Percentiles rank a stretch among this genome's conserved stretches.
Conservation (phyloP, 306 rosid genomes). For the Bauhinia variegata region DNA sequence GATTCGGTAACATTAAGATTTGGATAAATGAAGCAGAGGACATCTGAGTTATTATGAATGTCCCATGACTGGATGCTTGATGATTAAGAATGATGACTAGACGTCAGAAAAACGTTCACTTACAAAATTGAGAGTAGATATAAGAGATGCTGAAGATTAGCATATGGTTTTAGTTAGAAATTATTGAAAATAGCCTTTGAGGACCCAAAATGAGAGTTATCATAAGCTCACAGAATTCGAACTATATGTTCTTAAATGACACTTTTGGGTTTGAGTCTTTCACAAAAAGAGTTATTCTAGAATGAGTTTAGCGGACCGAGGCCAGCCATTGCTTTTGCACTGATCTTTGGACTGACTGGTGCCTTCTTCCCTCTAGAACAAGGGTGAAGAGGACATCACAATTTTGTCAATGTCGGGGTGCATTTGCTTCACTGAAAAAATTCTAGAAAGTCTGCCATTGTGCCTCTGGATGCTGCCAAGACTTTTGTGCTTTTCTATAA, state of each 20-base stretch:
- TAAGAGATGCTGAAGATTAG: background rate
- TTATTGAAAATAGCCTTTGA: background rate
- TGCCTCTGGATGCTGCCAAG: background rate
- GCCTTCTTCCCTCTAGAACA: background rate
- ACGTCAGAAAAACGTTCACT: conserved; percentile 1
- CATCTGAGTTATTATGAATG: conserved; percentile 14
- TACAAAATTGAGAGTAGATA: background rate
- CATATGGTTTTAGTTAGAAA: background rate
- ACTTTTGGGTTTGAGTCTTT: too few relatives aligned
- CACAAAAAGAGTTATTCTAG: too few relatives aligned
- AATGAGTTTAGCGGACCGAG: too few relatives aligned
- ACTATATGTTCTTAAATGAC: too few relatives aligned
- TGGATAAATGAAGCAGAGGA: background rate
- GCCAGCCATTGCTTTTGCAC: background rate
- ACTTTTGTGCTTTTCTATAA: background rate
- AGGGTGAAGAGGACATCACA: background rate
- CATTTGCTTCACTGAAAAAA: background rate
- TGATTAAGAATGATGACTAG: conserved; percentile 1
- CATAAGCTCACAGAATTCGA: too few relatives aligned
- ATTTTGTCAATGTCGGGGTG: background rate
- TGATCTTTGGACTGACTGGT: background rate
- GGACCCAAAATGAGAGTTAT: too few relatives aligned
- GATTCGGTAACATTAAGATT: conserved; percentile 25
- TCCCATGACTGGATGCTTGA: conserved; percentile 1
- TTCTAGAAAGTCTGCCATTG: background rate